Conservation (phyloP, 2,329 filamentous ascomycete genomes). For the Monosporascus sp. region DNA sequence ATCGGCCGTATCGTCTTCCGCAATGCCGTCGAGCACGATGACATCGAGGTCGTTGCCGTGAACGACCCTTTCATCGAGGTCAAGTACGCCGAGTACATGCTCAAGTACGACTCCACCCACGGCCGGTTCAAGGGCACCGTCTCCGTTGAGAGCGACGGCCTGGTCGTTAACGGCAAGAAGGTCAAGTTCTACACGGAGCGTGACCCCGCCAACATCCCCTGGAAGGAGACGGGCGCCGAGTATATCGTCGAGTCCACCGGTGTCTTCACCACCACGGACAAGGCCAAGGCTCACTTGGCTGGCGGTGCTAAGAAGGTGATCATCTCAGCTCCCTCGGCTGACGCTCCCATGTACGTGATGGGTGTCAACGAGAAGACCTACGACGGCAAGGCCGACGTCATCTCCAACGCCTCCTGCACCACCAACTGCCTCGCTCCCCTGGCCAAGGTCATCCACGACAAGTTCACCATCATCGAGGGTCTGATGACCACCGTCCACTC, state of each 20-base stretch:
- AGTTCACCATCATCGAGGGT: slow-evolving; percentile 95
- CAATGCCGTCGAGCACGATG: slow-evolving; percentile 86
- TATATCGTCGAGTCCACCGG: slow-evolving; percentile 98
- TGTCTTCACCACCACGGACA: slow-evolving; percentile 98
- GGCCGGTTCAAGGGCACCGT: slow-evolving; percentile 93
- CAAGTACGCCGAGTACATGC: slow-evolving; percentile 98
- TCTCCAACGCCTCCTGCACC: slow-evolving; percentile 99
- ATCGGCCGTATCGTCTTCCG: slow-evolving; percentile 99
- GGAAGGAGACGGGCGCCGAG: slow-evolving; percentile 77
- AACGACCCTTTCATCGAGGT: slow-evolving; percentile 99
- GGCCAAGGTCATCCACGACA: slow-evolving; percentile 98
- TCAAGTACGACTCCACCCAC: slow-evolving; percentile 98
- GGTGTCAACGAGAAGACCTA: slow-evolving; percentile 96
- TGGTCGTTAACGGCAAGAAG: slow-evolving; percentile 89
- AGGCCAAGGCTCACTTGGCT: slow-evolving; percentile 89
- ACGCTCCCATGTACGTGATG: slow-evolving; percentile 99
- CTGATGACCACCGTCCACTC: slow-evolving; percentile 99
- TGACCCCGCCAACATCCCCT: slow-evolving; percentile 86
- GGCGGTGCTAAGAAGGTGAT: slow-evolving; percentile 98
- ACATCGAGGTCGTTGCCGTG: slow-evolving; percentile 90
- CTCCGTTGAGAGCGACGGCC: slow-evolving; percentile 61
- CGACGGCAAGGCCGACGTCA: slow-evolving; percentile 83
- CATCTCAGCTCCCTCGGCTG: slow-evolving; percentile 86
- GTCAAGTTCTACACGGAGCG: slow-evolving; percentile 92
- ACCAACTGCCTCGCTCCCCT: slow-evolving; percentile 99